Base-by-base conservation (phyloP, 257 asterid species). In the Mitragyna speciosa region DNA sequence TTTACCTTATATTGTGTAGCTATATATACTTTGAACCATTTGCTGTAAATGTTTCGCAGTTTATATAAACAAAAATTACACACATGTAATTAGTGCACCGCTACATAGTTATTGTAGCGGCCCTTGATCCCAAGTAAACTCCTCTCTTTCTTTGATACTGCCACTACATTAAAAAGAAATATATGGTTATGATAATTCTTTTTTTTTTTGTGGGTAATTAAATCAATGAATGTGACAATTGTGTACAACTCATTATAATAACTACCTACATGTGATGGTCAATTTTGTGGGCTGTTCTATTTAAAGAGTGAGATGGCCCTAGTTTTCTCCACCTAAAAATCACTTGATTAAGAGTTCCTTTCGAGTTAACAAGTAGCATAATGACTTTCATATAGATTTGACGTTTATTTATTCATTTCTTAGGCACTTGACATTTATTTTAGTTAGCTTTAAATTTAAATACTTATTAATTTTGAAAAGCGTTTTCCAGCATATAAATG, bases 251-350 rank as follows among this genome's bases (percentile, higher is more conserved):
- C 49, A 20, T 68, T 36, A 7, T 36, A 51, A 68, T 19, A 68
- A 68, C 73, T 68, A 68, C 51, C 31, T 39, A 43, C 48, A 68
- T 36, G 73, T 68, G 73, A 68, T 68, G 7, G 26, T 39, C 73
- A 39, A 68, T 16, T 68, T 39, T 49, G 73, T 12, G 26, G 73
- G 30, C 49, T 33, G 36, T 36, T 68, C 73, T 3, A 68, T 26
- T 63, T 63, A 26, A 63, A 63, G 36, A 63, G 19, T 66, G 12
- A 0, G n/a, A 30, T 1, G 31, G 45, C 45, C 30, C 41, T 31
- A 14, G 15, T 66, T 65, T 30, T 16, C 0, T 6, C 30, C 16
- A 16, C 68, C 26, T 26, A 63, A 4, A n/a, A 63, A 26, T 12
- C 43, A 66, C 16, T 3, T 63, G 17, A 58, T 58, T 54, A 58